Base-by-base conservation (phyloP, 495 filamentous ascomycete genomes). In the Xylaria venustula region DNA sequence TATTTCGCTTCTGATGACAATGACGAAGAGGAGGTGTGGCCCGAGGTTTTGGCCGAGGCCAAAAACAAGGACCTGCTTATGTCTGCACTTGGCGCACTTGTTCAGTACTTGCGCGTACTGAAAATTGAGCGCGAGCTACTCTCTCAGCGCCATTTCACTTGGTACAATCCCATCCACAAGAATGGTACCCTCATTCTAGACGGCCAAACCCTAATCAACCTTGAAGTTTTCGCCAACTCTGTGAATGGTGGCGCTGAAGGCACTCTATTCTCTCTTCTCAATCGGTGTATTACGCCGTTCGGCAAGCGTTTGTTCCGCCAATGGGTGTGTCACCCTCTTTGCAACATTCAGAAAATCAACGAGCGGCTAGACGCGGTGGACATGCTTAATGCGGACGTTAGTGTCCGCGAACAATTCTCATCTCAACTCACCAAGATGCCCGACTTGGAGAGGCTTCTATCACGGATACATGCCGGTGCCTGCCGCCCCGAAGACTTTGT, bases 251-350 rank as follows among this genome's bases (percentile, higher is more conserved):
- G 90, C 17, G 66, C 80, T 0, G 86, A 93, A 14, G 95, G 95
- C 22, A 98, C 94, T 0, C 76, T 99, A 3, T 98, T 97, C 77
- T 82, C 82, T 14, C 84, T 98, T 41, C 81, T 99, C 12, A 98
- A 99, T 73, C 85, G 91, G 23, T 99, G 95, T 71, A 88, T 97
- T 58, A 97, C 95, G 1, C 93, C 95, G 0, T 99, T 98, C 66
- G 95, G 93, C 53, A 99, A 99, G 78, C 88, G 95, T 4, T 89
- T 94, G 75, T 93, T 98, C 74, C 88, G 92, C 40, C 93, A 97
- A 73, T 99, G 95, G 95, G 89, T 98, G 2, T 98, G 94, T 75
- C 95, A 98, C 67, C 95, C 95, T 0, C 80, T 99, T 30, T 89
- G 91, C 61, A 90, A 97, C 75, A 83, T 89, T 19, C 74, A 81